phyloP scores from a whole-genome alignment of 169 alveolate genomes.

The Plasmodium knowlesi region DNA sequence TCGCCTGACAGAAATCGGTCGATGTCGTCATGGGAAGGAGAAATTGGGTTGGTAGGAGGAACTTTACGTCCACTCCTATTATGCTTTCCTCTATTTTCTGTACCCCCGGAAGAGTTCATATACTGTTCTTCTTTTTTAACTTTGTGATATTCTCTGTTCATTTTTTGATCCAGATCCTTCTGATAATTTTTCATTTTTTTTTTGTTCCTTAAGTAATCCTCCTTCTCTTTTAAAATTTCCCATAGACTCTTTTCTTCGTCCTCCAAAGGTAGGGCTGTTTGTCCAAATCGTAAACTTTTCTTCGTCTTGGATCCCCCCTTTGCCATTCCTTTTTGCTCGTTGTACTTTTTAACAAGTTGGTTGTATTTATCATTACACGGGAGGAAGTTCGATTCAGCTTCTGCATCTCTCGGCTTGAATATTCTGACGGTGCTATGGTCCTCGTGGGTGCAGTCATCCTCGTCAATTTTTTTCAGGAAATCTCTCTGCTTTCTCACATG shows the following conservation, averaged over 20 bases:
- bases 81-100: background rate
- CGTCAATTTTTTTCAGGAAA: constrained; percentile 29
- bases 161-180: constrained; percentile 34
- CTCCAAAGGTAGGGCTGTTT: background rate
- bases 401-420: constrained; percentile 4
- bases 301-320: background rate
- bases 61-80: background rate
- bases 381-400: background rate
- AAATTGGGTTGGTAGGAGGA: background rate
- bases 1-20: constrained; percentile 32
- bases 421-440: constrained; percentile 42
- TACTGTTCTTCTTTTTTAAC: constrained; percentile 51
- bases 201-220: constrained; percentile 37
- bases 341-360: constrained; percentile 17
- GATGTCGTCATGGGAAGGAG: constrained; percentile 15
- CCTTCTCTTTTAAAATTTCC: constrained; percentile 70
- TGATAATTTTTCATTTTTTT: constrained; percentile 36
- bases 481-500: constrained; percentile 37
- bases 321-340: background rate
- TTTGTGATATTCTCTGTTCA: constrained; percentile 38
- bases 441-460: background rate
- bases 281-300: constrained; percentile 20
- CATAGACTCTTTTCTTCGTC: constrained; percentile 53
- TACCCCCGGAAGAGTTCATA: background rate
- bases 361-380: constrained; percentile 19